Conservation (phyloP, 2,329 filamentous ascomycete species). For the Aspergillus spinulosporus region DNA sequence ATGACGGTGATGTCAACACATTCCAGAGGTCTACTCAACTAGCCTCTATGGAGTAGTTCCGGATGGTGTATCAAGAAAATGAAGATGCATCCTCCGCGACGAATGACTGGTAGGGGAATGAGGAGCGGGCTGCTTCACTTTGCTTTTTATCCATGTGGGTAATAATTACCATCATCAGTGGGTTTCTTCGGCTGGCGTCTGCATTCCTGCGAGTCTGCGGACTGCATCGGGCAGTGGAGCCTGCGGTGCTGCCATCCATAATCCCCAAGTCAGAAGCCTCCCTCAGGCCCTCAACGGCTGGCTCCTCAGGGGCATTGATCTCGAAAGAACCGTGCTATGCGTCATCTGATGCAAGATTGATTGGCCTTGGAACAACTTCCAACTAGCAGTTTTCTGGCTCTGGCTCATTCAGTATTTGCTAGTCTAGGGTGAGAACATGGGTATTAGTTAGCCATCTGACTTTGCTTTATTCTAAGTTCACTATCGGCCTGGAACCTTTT, state of each 20-base stretch:
- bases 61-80: background rate
- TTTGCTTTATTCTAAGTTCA: constrained; percentile 1
- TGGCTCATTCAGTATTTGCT: background rate
- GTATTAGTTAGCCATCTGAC: background rate
- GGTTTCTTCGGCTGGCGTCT: background rate
- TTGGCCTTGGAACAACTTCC: constrained; percentile 10
- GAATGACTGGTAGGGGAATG: background rate
- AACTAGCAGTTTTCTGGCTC: background rate
- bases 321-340: constrained; percentile 8
- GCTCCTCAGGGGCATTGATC: constrained; percentile 9
- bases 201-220: background rate
- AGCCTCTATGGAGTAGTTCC: background rate
- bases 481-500: constrained; percentile 1
- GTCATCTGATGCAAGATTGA: constrained; percentile 15
- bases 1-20: background rate
- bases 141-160: constrained; percentile 14
- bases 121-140: background rate
- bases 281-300: background rate
- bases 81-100: background rate
- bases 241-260: background rate
- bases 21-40: background rate
- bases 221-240: background rate
- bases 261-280: background rate
- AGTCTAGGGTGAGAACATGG: background rate
- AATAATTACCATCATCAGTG: background rate